Conservation (phyloP, 495 filamentous ascomycete genomes). For the Xylaria sp. region DNA sequence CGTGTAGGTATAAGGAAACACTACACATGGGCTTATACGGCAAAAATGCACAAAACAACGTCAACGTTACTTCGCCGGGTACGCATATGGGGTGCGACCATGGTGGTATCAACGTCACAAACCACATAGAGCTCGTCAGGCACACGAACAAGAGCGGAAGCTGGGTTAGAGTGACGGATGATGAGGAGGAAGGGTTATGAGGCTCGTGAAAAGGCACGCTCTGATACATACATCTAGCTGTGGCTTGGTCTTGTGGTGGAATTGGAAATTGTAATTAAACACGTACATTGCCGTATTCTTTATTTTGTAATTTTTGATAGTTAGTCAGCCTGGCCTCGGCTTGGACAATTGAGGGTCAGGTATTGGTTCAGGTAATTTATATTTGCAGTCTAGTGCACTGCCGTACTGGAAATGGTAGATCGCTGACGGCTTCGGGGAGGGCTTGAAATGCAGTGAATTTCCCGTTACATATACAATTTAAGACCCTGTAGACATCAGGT, state of each 20-base stretch:
- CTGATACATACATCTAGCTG: not conserved
- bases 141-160: conserved; percentile 26
- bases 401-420: too few species aligned
- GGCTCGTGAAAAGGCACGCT: not conserved
- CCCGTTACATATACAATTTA: too few species aligned
- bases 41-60: conserved; percentile 4
- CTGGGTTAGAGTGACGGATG: conserved; percentile 31
- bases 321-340: not conserved
- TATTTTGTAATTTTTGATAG: not conserved
- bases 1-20: conserved; percentile 15
- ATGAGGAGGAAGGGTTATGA: conserved; percentile 24
- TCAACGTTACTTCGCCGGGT: conserved; percentile 23
- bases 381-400: too few species aligned
- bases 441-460: not conserved
- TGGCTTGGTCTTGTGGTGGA: not conserved
- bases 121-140: conserved; percentile 31
- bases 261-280: not conserved
- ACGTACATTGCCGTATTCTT: not conserved
- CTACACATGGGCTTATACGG: conserved; percentile 22
- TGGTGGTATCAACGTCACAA: conserved; percentile 28
- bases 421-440: not conserved
- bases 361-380: not conserved
- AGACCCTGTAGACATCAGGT: too few species aligned
- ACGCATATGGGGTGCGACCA: conserved; percentile 16
- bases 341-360: not conserved